Percentiles rank a stretch among this genome's conserved stretches.
Evolutionary conservation across 2,329 filamentous ascomycete species (phyloP).

Genomic region (Pseudogymnoascus sp.): DNA sequence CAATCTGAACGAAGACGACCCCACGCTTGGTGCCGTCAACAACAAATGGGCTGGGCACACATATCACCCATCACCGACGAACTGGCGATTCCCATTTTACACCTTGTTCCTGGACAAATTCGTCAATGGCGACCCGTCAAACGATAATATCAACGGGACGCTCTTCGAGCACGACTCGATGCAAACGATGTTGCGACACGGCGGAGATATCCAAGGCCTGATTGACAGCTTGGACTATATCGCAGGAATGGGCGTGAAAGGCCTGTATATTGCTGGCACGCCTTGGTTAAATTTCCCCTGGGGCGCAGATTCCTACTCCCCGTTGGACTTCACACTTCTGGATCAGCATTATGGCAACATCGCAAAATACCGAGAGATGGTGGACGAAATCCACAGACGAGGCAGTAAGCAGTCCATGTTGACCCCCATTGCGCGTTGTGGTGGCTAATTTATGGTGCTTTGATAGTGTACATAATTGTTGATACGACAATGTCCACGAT

Average conservation of each 20-base stretch:
- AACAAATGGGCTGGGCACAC: constrained; percentile 46
- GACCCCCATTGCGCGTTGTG: background rate
- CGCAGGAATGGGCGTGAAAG: constrained; percentile 56
- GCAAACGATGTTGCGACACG: constrained; percentile 54
- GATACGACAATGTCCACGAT: constrained; percentile 59
- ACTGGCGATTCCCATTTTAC: constrained; percentile 59
- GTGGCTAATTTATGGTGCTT: background rate
- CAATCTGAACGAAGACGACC: constrained; percentile 44
- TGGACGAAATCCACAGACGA: constrained; percentile 49
- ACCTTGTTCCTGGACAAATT: constrained; percentile 55
- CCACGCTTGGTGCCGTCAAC: background rate
- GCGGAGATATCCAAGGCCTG: constrained; percentile 49
- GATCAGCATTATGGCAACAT: constrained; percentile 54
- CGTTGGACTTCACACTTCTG: constrained; percentile 52
- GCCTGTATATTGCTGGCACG: constrained; percentile 53
- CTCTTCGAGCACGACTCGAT: constrained; percentile 51
- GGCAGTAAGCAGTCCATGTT: constrained; percentile 29
- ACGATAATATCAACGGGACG: constrained; percentile 54
- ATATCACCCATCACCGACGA: constrained; percentile 46
- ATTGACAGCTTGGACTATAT: constrained; percentile 55
- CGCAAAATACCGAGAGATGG: constrained; percentile 45
- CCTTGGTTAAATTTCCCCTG: constrained; percentile 56
- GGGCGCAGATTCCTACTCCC: constrained; percentile 49
- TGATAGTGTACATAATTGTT: constrained; percentile 49
- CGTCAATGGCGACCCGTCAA: constrained; percentile 55